Evolutionary conservation across 768 basidiomycete species (phyloP).

Genomic region (Leccinellum albellum): DNA sequence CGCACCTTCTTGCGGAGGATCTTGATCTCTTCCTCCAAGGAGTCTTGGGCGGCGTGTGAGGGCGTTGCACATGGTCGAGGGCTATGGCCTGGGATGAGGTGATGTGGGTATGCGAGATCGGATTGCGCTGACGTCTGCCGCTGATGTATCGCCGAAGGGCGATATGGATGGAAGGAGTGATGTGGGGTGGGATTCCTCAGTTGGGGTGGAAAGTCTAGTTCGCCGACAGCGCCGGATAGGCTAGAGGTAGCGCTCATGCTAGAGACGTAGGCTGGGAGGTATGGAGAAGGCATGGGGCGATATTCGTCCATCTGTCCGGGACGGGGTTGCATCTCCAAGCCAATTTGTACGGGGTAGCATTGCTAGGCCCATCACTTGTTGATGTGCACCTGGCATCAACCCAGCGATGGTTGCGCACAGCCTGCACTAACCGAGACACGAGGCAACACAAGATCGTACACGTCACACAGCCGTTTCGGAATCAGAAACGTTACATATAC

Average conservation of each 20-base stretch:
- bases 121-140: conserved; percentile 22
- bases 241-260: conserved; percentile 43
- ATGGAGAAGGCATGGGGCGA: conserved; percentile 29
- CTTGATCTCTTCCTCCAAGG: conserved; percentile 48
- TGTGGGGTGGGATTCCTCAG: conserved; percentile 27
- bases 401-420: conserved; percentile 29
- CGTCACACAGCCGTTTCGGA: conserved; percentile 30
- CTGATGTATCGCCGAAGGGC: conserved; percentile 18
- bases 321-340: conserved; percentile 31
- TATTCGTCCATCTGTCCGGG: conserved; percentile 41
- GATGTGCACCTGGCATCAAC: conserved; percentile 23
- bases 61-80: conserved; percentile 20
- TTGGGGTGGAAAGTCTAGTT: conserved; percentile 39
- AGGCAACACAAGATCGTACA: conserved; percentile 27
- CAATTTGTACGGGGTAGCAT: conserved; percentile 28
- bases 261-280: conserved; percentile 38
- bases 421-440: conserved; percentile 27
- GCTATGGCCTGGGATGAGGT: conserved; percentile 14
- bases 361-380: conserved; percentile 20
- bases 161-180: conserved; percentile 27
- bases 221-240: conserved; percentile 64
- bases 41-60: conserved; percentile 14
- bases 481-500: conserved; percentile 26
- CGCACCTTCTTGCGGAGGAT: conserved; percentile 54
- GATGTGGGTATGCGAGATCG: conserved; percentile 18